Evolutionary conservation across 768 basidiomycete genomes (phyloP), one percentile per base, ranked within the genome.

Genomic region (Boletus vinaceobasis): DNA sequence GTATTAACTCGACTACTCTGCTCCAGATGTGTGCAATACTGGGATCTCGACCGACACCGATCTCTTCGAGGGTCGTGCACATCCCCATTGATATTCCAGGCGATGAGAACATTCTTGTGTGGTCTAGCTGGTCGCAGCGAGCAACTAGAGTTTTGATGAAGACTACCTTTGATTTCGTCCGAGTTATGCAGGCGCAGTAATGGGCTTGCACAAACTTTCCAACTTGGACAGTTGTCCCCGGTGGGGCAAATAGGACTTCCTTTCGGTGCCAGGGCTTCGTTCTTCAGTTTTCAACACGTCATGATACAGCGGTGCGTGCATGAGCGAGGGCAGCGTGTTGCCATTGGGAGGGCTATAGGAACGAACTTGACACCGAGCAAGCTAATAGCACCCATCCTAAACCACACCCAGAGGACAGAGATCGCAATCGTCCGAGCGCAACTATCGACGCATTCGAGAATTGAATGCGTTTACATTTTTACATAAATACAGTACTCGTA

Each of bases 401-500:
- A 10, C 26, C 5, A 48, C 23, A 29, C 8, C 5, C 11, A 19
- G 38, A 10, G 7, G 19, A 7, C 7, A 26, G 4, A 19, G 23
- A 26, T 10, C 29, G 27, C 31, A 19, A 29, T 17, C 14, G 14
- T 48, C 10, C 27, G 1, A 11, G 39, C 10, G 23, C 10, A 21
- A 17, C 3, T 29, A 17, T 33, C 6, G n/a, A 35, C 23, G 37
- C 32, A 33, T 37, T 52, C 21, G 14, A 3, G 11, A 43, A 52
- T 40, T 49, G 4, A 50, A 39, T 19, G 29, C 14, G n/a, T 11
- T 29, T 40, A 57, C 19, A 58, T 33, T 11, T 10, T 36, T 44
- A 39, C n/a, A 39, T 47, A 52, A 56, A 59, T 52, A 64, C 17
- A 26, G 26, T 19, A 17, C 31, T 27, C 29, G 39, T 35, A 10